Evolutionary conservation across 495 filamentous ascomycete species (phyloP), one percentile per base, ranked within the genome.

Genomic region (Xylaria palmicola): DNA sequence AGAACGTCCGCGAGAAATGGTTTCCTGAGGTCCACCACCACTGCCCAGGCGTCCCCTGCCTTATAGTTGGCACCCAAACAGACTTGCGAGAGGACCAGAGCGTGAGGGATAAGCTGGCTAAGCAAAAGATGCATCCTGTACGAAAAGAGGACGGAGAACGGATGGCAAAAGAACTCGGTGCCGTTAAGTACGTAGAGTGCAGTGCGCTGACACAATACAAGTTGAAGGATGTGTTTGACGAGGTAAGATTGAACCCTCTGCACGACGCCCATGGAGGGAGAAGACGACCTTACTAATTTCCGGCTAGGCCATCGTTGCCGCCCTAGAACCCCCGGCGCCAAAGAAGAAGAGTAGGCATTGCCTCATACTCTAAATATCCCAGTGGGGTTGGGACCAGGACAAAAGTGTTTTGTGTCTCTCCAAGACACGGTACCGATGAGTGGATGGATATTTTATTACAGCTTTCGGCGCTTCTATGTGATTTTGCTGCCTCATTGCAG

Each of bases 1-100:
- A 98, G 75, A 98, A 98, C 87, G 95, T 98, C 34, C 86, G 92
- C 63, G 95, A 98, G 79, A 98, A 98, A 74, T 98, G 94, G 94
- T 92, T 97, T 67, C 94, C 94, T 15, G 94, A 98, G 74, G 94
- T 98, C 19, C 92, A 95, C 72, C 94, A 98, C 75, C 94, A 98
- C 75, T 98, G 94, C 75, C 94, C 94, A 22, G 94, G 94, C 62
- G 94, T 98, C 12, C 94, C 94, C 30, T 98, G 95, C 83, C 79
- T 98, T 47, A 98, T 98, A 65, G 94, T 98, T 63, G 94, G 94
- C 65, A 98, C 94, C 12, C 94, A 98, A 78, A 92, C 92, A 57
- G 94, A 98, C 90, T 81, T 98, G 69, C 81, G 94, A 65, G 93
- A 97, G 56, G 95, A 98, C 66, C 76, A 85, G n/a, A 83, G 84